phyloP scores from a whole-genome alignment of 331 rosid genomes.

The Malus hybrid region DNA sequence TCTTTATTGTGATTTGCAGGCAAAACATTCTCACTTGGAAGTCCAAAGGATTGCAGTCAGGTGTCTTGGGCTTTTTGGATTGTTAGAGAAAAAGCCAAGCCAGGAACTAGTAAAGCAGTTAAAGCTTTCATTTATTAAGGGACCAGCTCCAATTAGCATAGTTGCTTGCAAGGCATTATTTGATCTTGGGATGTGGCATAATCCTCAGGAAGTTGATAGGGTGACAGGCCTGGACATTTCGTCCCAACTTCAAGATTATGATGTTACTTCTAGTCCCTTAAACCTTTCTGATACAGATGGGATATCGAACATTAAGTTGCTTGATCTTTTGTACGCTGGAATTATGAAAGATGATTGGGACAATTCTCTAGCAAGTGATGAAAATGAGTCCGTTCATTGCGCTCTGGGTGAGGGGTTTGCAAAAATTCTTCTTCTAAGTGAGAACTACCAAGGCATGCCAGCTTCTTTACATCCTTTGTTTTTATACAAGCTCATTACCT shows the following conservation, averaged over 20 bases:
- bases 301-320: conserved; percentile 27
- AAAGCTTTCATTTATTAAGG: conserved; percentile 53
- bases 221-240: conserved; percentile 26
- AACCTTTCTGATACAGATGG: conserved; percentile 48
- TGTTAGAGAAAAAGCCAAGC: conserved; percentile 75
- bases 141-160: conserved; percentile 55
- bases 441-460: conserved; percentile 57
- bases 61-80: conserved; percentile 88
- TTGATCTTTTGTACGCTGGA: conserved; percentile 76
- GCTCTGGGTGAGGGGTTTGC: conserved; percentile 95
- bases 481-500: conserved; percentile 58
- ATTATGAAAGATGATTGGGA: conserved; percentile 49
- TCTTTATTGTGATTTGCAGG: conserved; percentile 48
- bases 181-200: conserved; percentile 90
- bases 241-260: conserved; percentile 27
- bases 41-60: conserved; percentile 83
- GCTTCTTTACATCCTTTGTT: conserved; percentile 61
- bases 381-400: conserved; percentile 61
- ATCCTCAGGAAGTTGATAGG: conserved; percentile 75
- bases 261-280: conserved; percentile 42
- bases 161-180: conserved; percentile 73
- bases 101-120: conserved; percentile 69
- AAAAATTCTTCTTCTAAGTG: conserved; percentile 85
- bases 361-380: conserved; percentile 41
- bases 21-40: conserved; percentile 78